Conservation (phyloP, 306 rosid species). For the Sphenostylis stenocarpa region DNA sequence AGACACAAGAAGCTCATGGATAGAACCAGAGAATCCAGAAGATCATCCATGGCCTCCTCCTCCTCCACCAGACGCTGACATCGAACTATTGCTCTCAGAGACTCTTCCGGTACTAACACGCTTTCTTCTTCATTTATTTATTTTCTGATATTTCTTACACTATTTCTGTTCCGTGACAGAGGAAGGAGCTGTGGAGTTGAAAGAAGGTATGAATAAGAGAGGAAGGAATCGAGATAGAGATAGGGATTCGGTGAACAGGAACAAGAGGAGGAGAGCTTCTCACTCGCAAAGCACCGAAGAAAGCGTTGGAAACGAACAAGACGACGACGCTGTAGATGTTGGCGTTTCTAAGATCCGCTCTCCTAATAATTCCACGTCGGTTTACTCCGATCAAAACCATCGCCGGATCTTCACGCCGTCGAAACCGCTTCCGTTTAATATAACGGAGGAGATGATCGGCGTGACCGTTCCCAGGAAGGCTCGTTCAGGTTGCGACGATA, state of each 20-base stretch:
- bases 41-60: conserved; percentile 41
- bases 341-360: conserved; percentile 43
- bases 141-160: background rate
- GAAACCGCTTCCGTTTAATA: conserved; percentile 38
- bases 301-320: conserved; percentile 45
- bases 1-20: conserved; percentile 46
- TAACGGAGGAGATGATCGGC: conserved; percentile 52
- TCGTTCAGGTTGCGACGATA: conserved; percentile 62
- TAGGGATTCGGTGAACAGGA: conserved; percentile 33
- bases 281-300: conserved; percentile 46
- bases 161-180: conserved; percentile 27
- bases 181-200: conserved; percentile 44
- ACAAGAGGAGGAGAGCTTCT: conserved; percentile 50
- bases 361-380: conserved; percentile 18
- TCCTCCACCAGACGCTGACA: conserved; percentile 42
- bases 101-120: conserved; percentile 45
- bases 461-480: conserved; percentile 70
- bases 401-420: conserved; percentile 41
- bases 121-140: background rate
- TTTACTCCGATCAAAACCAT: conserved; percentile 37
- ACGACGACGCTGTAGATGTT: conserved; percentile 35
- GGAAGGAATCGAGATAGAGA: conserved; percentile 42
- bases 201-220: conserved; percentile 39
- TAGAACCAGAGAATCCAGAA: conserved; percentile 58
- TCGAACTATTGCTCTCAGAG: conserved; percentile 40